Evolutionary conservation across 805 yeast species (phyloP).

Genomic region (Candida palmyrensis): DNA sequence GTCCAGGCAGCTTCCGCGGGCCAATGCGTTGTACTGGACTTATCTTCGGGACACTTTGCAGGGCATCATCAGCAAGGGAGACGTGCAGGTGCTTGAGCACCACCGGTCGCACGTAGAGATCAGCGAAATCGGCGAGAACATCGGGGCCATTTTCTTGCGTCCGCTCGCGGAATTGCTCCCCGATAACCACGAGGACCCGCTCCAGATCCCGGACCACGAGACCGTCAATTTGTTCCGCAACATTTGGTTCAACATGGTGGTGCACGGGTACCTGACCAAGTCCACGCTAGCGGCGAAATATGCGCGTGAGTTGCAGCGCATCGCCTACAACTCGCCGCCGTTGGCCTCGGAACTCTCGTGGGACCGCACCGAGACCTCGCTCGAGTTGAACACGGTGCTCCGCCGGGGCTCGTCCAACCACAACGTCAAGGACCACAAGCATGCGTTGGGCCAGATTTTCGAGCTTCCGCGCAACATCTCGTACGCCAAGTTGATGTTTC

Average conservation of each 20-base stretch:
- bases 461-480: constrained; percentile 52
- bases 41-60: constrained; percentile 65
- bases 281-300: constrained; percentile 51
- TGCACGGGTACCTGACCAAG: constrained; percentile 76
- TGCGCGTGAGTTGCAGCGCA: constrained; percentile 47
- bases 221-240: constrained; percentile 66
- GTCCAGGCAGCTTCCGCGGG: constrained; percentile 31
- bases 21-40: constrained; percentile 44
- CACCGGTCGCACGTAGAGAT: constrained; percentile 76
- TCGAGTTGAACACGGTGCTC: constrained; percentile 86
- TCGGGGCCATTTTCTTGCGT: constrained; percentile 51
- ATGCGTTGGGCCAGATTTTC: constrained; percentile 46
- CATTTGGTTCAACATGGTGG: constrained; percentile 90
- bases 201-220: constrained; percentile 39
- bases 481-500: constrained; percentile 77
- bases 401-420: constrained; percentile 85
- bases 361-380: constrained; percentile 82
- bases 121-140: constrained; percentile 64
- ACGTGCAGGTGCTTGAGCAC: constrained; percentile 66
- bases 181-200: constrained; percentile 40
- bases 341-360: constrained; percentile 77
- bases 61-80: constrained; percentile 72
- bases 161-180: constrained; percentile 81
- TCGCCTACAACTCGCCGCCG: constrained; percentile 86
- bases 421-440: constrained; percentile 71